Percentiles rank a stretch among this genome's conserved stretches.
phyloP scores from a whole-genome alignment of 257 asterid species.

The Catharanthus roseus region DNA sequence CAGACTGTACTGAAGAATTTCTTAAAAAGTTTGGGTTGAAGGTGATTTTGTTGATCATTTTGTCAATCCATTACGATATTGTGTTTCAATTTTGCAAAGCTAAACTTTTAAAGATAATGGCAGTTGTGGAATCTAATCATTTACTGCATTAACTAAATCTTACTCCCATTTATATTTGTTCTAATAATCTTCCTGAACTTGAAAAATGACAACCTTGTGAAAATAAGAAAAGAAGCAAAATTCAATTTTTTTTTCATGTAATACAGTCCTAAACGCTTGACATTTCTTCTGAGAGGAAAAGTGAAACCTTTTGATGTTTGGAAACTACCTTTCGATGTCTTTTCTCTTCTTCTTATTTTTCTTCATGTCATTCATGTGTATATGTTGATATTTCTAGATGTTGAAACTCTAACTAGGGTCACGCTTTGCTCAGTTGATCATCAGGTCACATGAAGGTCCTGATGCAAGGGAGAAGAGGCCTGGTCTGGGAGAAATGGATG shows the following conservation, averaged over 20 bases:
- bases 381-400: slow-evolving; percentile 10
- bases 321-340: background rate
- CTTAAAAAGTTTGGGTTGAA: slow-evolving; percentile 60
- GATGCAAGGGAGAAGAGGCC: slow-evolving; percentile 94
- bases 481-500: slow-evolving; percentile 71
- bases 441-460: slow-evolving; percentile 99
- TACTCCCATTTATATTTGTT: background rate
- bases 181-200: background rate
- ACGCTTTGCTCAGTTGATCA: slow-evolving; percentile 57
- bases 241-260: too few species aligned
- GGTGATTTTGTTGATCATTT: slow-evolving; percentile 32
- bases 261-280: too few species aligned
- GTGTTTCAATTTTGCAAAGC: background rate
- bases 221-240: background rate
- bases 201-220: background rate
- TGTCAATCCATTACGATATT: background rate
- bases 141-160: background rate
- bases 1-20: slow-evolving; percentile 92
- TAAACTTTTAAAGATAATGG: background rate
- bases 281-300: background rate
- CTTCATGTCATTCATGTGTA: background rate
- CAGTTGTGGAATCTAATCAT: background rate
- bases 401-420: slow-evolving; percentile 21
- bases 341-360: background rate
- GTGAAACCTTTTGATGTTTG: background rate